These are phyloP conservation scores for Populus hybrid DNA, from an alignment of 441 rosid species.

Conservation along the genomic window DNA sequence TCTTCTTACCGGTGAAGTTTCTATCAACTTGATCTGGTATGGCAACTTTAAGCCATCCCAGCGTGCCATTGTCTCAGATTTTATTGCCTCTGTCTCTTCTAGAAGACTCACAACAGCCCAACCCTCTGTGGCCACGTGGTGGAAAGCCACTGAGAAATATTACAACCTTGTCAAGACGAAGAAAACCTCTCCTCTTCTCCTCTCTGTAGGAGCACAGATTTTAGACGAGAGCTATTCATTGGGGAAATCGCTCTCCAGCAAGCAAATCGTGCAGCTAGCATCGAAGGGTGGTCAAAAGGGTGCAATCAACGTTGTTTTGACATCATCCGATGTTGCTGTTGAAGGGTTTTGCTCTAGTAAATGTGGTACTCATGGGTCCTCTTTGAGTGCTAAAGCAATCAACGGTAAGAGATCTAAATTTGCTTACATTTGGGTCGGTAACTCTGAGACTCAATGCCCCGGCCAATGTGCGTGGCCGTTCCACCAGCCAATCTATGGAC, in stretches of 20 bases:
- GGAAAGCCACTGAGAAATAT: constrained; percentile 50
- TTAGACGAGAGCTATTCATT: constrained; percentile 48
- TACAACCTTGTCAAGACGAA: constrained; percentile 32
- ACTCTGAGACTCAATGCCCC: constrained; percentile 58
- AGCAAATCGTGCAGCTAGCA: constrained; percentile 44
- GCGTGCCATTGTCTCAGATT: constrained; percentile 53
- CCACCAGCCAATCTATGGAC: constrained; percentile 63
- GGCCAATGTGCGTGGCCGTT: constrained; percentile 75
- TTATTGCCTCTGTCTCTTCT: constrained; percentile 40
- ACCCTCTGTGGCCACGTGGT: constrained; percentile 62
- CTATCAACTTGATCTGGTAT: constrained; percentile 66
- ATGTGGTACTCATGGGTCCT: constrained; percentile 62
- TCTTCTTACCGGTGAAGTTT: constrained; percentile 53
- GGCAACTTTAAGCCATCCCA: constrained; percentile 62
- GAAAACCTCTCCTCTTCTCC: constrained; percentile 26
- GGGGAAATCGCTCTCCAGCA: constrained; percentile 47
- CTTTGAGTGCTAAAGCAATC: constrained; percentile 6
- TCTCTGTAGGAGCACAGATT: constrained; percentile 45
- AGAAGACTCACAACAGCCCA: constrained; percentile 15
- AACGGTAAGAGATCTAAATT: constrained; percentile 33
- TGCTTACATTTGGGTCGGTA: constrained; percentile 64
- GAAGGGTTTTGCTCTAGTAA: constrained; percentile 60
- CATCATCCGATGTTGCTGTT: constrained; percentile 56
- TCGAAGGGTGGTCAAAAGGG: constrained; percentile 46
- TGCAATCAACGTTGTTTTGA: constrained; percentile 58